Conservation (phyloP, 805 yeast species). For the Alloascoidea hylecoeti region DNA sequence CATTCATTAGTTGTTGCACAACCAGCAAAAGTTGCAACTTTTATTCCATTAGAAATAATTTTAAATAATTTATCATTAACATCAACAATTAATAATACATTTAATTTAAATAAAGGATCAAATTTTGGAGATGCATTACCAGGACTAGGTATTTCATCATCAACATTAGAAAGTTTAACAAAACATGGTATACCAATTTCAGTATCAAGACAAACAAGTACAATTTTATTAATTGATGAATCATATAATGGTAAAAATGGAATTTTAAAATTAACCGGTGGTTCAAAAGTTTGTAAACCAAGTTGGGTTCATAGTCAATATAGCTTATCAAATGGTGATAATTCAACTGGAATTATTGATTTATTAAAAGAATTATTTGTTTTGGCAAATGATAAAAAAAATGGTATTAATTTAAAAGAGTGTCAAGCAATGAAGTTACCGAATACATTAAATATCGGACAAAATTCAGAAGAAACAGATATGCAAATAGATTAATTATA, state of each 20-base stretch:
- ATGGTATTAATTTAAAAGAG: slow-evolving; percentile 54
- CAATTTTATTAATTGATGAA: slow-evolving; percentile 45
- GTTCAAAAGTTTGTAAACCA: slow-evolving; percentile 51
- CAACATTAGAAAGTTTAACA: slow-evolving; percentile 49
- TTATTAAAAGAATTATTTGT: slow-evolving; percentile 28
- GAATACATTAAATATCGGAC: too few species aligned
- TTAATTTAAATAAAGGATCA: slow-evolving; percentile 27
- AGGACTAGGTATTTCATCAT: slow-evolving; percentile 53
- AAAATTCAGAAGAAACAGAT: too few species aligned
- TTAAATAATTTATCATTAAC: slow-evolving; percentile 51
- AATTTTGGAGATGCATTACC: slow-evolving; percentile 71
- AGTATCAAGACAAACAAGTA: slow-evolving; percentile 68
- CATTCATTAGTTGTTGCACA: slow-evolving; percentile 64
- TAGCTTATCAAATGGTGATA: slow-evolving; percentile 37
- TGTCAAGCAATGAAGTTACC: slow-evolving; percentile 36
- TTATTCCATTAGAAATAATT: slow-evolving; percentile 55
- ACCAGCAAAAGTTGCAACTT: slow-evolving; percentile 60
- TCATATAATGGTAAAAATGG: slow-evolving; percentile 29
- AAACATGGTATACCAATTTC: slow-evolving; percentile 31
- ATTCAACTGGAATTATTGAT: slow-evolving; percentile 32
- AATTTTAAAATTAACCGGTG: slow-evolving; percentile 72
- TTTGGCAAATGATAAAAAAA: slow-evolving; percentile 50
- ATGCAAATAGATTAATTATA: too few species aligned
- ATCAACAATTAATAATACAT: slow-evolving; percentile 16
- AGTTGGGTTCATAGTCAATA: slow-evolving; percentile 79